Evolutionary conservation across 805 yeast species (phyloP), one percentile per base, ranked within the genome.

Genomic region (Candida arabinofermentans): DNA sequence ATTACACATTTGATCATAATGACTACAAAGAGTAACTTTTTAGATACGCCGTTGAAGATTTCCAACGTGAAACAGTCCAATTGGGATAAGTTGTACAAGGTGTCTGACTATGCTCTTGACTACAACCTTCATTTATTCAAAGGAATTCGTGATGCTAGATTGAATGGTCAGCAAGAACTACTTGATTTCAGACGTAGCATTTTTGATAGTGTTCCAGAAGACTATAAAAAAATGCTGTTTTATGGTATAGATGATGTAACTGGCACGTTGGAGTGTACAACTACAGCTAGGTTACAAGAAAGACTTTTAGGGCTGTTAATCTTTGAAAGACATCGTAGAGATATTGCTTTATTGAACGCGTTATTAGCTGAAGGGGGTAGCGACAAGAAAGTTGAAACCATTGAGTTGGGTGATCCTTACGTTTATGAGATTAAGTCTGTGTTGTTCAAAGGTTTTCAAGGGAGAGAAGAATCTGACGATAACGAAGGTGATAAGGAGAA

Each of bases 31-130:
- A 27, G 19, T 5, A 31, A 49, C 5, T 51, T 51, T 27, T 29
- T 51, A 3, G 49, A 51, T n/a, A 35, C 40, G 4, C 49, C 49
- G 10, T 24, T 43, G 8, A 32, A 26, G 13, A 37, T 40, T 16
- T 14, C 22, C 10, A 34, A 26, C 8, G 38, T 65, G 7, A 33
- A 46, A 3, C 39, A 42, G n/a, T 29, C 32, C 5, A 29, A 29
- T 14, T 29, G 32, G 4, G 46, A 39, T 12, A 41, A 54, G 1
- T 30, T 37, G 3, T 40, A 46, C 1, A 44, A 47, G 19, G 45
- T 67, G 3, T 64, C 69, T 7, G 66, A 64, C 24, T 67, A 62
- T 30, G 66, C 67, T 1, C 46, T 67, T 8, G 71, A 67, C 42
- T 67, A 59, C 47, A 67, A 67, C 41, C 64, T 67, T 18, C 64